Evolutionary conservation across 345 rosid species (phyloP), one percentile per base, ranked within the genome.

Genomic region (Durio zibethinus): DNA sequence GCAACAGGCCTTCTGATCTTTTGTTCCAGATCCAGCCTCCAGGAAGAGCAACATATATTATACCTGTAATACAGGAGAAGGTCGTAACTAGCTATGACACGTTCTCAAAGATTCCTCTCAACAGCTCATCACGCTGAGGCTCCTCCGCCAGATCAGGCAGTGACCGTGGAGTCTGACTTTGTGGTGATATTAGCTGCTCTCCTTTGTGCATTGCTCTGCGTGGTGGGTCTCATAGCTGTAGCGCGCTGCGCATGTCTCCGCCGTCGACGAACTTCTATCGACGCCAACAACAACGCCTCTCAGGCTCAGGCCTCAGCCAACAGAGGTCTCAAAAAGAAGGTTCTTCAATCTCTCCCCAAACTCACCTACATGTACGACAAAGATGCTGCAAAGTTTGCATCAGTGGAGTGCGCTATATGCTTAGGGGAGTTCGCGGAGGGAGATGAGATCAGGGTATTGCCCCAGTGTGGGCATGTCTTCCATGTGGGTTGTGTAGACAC

Each of bases 121-220:
- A 40, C 80, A 47, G 10, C 43, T 7, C 1, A 40, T 7, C 43
- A 5, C 5, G 62, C 68, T 21, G 76, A 82, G 10, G 80, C 92
- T 2, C 88, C 90, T 2, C 90, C 94, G 0, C 87, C 85, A 9
- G 85, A n/a, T n/a, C n/a, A 83, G 47, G 73, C 81, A 23, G 75
- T 74, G 0, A 67, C 82, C 50, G 73, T 86, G 14, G 91, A 91
- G 75, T 88, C 97, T 2, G 89, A 93, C 80, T 82, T 90, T 73
- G 90, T 93, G 1, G 86, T 93, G 48, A 84, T 88, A 74, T 80
- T 91, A 60, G 94, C 92, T 0, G 89, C 85, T 62, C 92, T 93
- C 73, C 84, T 93, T 10, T 93, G 98, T 76, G 92, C 94, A 35
- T 83, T 93, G 63, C 89, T 93, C 31, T 91, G 91, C 64, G 89